Evolutionary conservation across 495 filamentous ascomycete genomes (phyloP).

Genomic region (Xylaria intraflava): DNA sequence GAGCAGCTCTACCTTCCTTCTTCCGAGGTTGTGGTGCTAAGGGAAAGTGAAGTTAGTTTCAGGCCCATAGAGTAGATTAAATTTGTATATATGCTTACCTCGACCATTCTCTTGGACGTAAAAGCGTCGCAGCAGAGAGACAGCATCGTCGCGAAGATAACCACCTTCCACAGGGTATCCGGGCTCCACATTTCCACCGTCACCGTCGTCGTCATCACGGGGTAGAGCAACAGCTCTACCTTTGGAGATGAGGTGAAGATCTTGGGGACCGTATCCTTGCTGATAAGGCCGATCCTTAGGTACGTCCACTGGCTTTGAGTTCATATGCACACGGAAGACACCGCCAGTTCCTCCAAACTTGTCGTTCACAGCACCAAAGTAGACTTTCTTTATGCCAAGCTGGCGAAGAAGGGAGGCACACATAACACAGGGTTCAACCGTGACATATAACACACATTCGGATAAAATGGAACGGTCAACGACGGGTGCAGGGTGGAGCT

Average conservation of each 20-base stretch:
- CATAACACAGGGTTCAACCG: conserved; percentile 97
- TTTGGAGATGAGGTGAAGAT: conserved; percentile 14
- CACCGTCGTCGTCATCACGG: conserved; percentile 26
- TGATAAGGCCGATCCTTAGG: conserved; percentile 20
- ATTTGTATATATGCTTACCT: conserved; percentile 43
- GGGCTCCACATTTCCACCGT: conserved; percentile 53
- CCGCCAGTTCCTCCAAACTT: conserved; percentile 94
- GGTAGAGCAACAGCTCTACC: conserved; percentile 13
- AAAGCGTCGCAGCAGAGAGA: conserved; percentile 83
- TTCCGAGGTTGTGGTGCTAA: conserved; percentile 46
- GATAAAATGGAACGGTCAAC: conserved; percentile 50
- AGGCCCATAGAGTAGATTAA: neutral
- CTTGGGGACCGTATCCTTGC: conserved; percentile 23
- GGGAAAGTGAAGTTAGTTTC: conserved; percentile 9
- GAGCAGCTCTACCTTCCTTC: conserved; percentile 47
- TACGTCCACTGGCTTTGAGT: conserved; percentile 41
- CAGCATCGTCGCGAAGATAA: conserved; percentile 77
- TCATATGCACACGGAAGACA: conserved; percentile 76
- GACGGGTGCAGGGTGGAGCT: conserved; percentile 38
- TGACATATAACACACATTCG: conserved; percentile 83
- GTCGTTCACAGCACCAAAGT: conserved; percentile 92
- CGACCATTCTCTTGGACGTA: conserved; percentile 95
- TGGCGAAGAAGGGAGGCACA: conserved; percentile 90
- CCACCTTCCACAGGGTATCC: conserved; percentile 75
- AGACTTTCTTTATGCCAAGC: conserved; percentile 72